Percentiles rank a stretch among this genome's conserved stretches.
phyloP scores from a whole-genome alignment of 345 rosid species.

The Brassica carinata region DNA sequence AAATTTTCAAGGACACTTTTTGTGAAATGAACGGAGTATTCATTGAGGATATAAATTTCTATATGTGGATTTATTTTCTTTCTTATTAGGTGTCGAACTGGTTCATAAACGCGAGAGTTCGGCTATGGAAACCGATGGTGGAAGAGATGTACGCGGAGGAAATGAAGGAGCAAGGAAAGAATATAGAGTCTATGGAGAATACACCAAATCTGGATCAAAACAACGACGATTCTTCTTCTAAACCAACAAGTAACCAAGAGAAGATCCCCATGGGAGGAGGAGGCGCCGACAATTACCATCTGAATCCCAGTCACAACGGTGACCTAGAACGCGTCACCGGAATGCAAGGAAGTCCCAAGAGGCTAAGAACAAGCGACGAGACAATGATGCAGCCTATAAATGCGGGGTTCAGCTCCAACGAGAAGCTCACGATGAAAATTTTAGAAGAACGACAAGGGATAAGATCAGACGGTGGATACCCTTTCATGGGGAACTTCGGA shows the following conservation, averaged over 20 bases:
- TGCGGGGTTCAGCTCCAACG: constrained; percentile 41
- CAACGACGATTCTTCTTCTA: constrained; percentile 61
- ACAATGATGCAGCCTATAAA: constrained; percentile 56
- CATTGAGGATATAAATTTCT: background rate
- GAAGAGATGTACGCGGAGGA: constrained; percentile 97
- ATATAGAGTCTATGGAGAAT: constrained; percentile 59
- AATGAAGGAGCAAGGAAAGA: constrained; percentile 27
- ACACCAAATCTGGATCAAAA: constrained; percentile 57
- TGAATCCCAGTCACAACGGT: constrained; percentile 59
- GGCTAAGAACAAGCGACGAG: constrained; percentile 56
- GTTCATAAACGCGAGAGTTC: constrained; percentile 98
- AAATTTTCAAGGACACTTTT: too few species aligned
- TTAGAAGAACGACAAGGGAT: constrained; percentile 55
- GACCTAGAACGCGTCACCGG: constrained; percentile 67
- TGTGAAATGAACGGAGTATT: too few species aligned
- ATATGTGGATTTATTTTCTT: background rate
- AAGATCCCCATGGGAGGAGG: constrained; percentile 48
- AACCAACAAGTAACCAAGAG: constrained; percentile 54
- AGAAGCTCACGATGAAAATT: constrained; percentile 57
- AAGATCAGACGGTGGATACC: constrained; percentile 64
- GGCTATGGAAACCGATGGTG: constrained; percentile 99
- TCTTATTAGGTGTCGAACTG: constrained; percentile 85
- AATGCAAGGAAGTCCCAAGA: constrained; percentile 79
- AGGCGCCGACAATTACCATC: constrained; percentile 50
- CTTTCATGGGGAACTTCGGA: constrained; percentile 82